A percentile compares a stretch with the other conserved stretches of the same genome.
phyloP scores from a whole-genome alignment of 768 basidiomycete species.

The Agaricus sinodeliciosus region DNA sequence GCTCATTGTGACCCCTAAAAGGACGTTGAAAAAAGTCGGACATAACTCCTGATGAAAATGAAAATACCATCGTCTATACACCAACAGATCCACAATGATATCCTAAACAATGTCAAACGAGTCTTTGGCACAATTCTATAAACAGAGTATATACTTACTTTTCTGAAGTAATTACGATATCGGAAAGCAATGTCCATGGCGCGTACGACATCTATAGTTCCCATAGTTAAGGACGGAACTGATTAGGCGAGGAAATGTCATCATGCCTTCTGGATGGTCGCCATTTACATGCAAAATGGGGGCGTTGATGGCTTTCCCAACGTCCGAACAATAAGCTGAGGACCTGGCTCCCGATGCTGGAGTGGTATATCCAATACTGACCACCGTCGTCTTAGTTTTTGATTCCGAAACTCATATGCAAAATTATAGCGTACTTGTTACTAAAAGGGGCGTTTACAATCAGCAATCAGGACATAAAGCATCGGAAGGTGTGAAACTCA shows the following conservation, averaged over 20 bases:
- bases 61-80: conserved; percentile 70
- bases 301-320: conserved; percentile 86
- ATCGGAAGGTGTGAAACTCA: conserved; percentile 28
- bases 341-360: conserved; percentile 81
- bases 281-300: conserved; percentile 91
- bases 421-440: conserved; percentile 42
- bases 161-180: conserved; percentile 82
- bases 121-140: neutral
- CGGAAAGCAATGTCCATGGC: conserved; percentile 86
- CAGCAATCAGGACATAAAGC: neutral
- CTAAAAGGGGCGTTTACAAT: conserved; percentile 21
- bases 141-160: conserved; percentile 27
- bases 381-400: conserved; percentile 2
- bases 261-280: conserved; percentile 76
- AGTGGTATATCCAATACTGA: conserved; percentile 88
- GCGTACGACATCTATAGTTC: conserved; percentile 63
- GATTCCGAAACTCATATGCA: neutral
- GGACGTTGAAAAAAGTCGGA: neutral
- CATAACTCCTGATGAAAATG: neutral
- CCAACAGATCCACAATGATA: conserved; percentile 83
- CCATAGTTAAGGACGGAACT: neutral
- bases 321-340: conserved; percentile 81
- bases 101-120: conserved; percentile 35
- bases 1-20: conserved; percentile 69
- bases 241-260: neutral